phyloP scores from a whole-genome alignment of 1,284 basidiomycete species.

The Microbotryum intermedium region DNA sequence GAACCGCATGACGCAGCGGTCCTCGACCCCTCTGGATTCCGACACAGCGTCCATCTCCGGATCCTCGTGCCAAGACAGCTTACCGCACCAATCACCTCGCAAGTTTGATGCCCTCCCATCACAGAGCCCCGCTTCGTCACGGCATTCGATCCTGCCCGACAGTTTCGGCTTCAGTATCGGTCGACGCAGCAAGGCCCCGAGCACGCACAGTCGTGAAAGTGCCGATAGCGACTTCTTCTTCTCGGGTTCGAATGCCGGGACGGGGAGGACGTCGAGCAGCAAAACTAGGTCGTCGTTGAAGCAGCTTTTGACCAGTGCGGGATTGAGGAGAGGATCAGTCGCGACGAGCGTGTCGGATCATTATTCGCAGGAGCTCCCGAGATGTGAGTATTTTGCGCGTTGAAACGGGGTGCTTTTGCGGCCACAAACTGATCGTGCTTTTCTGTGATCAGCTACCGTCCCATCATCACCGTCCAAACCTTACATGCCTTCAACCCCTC shows the following conservation, averaged over 20 bases:
- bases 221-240: slow-evolving; percentile 30
- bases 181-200: slow-evolving; percentile 7
- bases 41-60: too few relatives aligned
- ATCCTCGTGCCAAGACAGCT: too few relatives aligned
- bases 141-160: not conserved
- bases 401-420: not conserved
- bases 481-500: too few relatives aligned
- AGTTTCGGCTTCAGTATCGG: too few relatives aligned
- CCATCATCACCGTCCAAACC: too few relatives aligned
- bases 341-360: slow-evolving; percentile 5
- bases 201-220: slow-evolving; percentile 11
- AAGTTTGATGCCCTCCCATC: not conserved
- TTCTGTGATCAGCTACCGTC: not conserved
- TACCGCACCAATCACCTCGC: too few relatives aligned
- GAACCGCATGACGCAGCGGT: not conserved
- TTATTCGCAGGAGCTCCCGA: slow-evolving; percentile 1
- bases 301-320: not conserved
- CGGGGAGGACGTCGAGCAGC: not conserved
- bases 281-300: not conserved
- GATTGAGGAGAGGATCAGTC: slow-evolving; percentile 13
- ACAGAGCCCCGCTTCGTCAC: slow-evolving; percentile 6
- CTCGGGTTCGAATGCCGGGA: slow-evolving; percentile 5
- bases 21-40: too few relatives aligned
- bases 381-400: too few relatives aligned
- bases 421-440: not conserved